Evolutionary conservation across 257 asterid species (phyloP).

Genomic region (Forsythia suspensa): DNA sequence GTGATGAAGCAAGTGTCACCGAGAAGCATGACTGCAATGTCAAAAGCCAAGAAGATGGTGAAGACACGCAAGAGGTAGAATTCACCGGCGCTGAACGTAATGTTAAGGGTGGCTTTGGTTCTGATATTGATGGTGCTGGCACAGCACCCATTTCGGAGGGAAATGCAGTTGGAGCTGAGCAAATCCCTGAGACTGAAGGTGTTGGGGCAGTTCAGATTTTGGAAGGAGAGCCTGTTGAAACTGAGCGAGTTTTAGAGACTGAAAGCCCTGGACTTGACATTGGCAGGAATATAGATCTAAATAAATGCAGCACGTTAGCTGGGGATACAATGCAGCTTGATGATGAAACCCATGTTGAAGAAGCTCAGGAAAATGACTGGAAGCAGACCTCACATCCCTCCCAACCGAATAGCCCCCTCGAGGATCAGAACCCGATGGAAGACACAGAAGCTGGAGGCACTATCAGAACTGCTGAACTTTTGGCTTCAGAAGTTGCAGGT

Average conservation of each 20-base stretch:
- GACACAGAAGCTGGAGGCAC: constrained; percentile 77
- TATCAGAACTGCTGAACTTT: constrained; percentile 67
- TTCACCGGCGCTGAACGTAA: constrained; percentile 40
- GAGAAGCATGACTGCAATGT: constrained; percentile 75
- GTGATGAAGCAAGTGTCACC: constrained; percentile 75
- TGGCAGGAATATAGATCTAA: constrained; percentile 42
- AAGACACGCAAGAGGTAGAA: constrained; percentile 88
- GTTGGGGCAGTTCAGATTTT: constrained; percentile 36
- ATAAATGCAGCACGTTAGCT: constrained; percentile 33
- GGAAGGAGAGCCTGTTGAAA: constrained; percentile 49
- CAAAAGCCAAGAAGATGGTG: constrained; percentile 51
- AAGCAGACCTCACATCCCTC: constrained; percentile 26
- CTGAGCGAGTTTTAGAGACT: constrained; percentile 67
- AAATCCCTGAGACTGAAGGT: constrained; percentile 55
- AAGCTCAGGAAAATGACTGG: constrained; percentile 32
- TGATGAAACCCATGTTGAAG: constrained; percentile 32
- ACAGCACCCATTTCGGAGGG: constrained; percentile 44
- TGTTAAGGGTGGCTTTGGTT: constrained; percentile 71
- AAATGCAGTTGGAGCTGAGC: constrained; percentile 60
- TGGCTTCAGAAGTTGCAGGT: constrained; percentile 88
- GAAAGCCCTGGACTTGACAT: constrained; percentile 48
- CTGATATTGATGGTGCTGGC: constrained; percentile 64
- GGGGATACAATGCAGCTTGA: constrained; percentile 57
- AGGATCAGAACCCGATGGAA: constrained; percentile 33
- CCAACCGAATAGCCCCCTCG: constrained; percentile 26